These are phyloP conservation scores for Saturnispora sekii DNA, from an alignment of 805 yeast genomes.

Conservation along the genomic window DNA sequence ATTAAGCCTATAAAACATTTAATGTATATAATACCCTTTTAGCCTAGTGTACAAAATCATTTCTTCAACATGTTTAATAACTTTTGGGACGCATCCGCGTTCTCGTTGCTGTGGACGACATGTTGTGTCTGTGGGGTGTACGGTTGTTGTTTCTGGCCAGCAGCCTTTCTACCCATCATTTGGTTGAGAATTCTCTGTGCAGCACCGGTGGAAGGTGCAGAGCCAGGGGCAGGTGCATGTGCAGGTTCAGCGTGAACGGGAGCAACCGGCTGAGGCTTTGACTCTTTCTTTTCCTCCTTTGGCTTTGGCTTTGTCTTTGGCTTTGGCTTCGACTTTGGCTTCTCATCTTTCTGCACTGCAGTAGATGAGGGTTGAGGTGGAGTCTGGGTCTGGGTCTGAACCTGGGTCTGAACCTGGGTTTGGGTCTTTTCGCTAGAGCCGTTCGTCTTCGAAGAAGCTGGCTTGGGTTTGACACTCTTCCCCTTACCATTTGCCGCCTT, in stretches of 20 bases:
- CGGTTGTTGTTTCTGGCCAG: not conserved
- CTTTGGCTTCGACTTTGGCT: conserved; percentile 1
- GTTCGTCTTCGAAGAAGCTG: too few relatives aligned
- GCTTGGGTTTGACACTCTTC: too few relatives aligned
- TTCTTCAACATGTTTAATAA: conserved; percentile 1
- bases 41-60: not conserved
- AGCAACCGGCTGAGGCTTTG: not conserved
- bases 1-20: conserved; percentile 7
- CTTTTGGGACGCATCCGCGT: conserved; percentile 1
- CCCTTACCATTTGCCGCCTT: conserved; percentile 22
- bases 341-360: conserved; percentile 15
- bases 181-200: conserved; percentile 23
- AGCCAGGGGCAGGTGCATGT: not conserved
- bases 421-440: too few relatives aligned
- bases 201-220: conserved; percentile 9
- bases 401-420: too few relatives aligned
- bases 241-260: not conserved
- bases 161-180: conserved; percentile 15
- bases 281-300: not conserved
- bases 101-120: not conserved
- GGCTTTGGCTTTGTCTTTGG: conserved; percentile 5
- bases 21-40: not conserved
- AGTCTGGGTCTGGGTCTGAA: too few relatives aligned
- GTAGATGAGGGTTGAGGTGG: not conserved
- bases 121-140: too few relatives aligned